Conservation (phyloP, 2,329 filamentous ascomycete species). For the Trichoderma guizhouense region DNA sequence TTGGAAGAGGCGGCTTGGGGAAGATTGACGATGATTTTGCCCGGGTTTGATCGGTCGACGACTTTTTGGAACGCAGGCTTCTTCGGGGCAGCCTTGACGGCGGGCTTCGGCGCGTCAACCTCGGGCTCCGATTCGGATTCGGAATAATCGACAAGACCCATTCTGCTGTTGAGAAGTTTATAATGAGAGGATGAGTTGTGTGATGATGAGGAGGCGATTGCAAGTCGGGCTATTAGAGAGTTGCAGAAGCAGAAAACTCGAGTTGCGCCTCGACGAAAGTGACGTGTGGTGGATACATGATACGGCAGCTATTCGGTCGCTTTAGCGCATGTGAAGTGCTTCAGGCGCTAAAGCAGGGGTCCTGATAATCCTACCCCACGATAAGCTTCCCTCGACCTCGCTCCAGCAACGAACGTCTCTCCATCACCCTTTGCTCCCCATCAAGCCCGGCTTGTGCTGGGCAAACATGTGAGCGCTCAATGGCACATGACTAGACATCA, state of each 20-base stretch:
- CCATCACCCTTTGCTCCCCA: not conserved
- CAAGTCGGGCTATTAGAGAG: not conserved
- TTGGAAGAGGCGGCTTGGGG: conserved; percentile 52
- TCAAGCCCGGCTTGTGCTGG: not conserved
- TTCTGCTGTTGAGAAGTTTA: conserved; percentile 34
- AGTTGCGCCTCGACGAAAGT: not conserved
- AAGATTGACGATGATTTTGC: conserved; percentile 80
- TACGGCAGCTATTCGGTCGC: not conserved
- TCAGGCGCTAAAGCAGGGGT: conserved; percentile 1
- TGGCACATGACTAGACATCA: conserved; percentile 20
- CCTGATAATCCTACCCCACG: conserved; percentile 14
- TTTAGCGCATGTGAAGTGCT: not conserved
- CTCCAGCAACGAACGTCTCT: not conserved
- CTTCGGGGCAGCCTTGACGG: conserved; percentile 42
- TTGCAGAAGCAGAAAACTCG: not conserved
- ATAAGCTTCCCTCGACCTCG: not conserved
- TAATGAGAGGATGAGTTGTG: not conserved
- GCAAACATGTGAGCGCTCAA: conserved; percentile 17
- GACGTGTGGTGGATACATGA: not conserved
- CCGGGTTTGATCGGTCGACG: conserved; percentile 74
- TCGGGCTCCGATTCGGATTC: conserved; percentile 77
- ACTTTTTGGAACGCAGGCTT: conserved; percentile 69
- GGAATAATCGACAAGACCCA: conserved; percentile 81
- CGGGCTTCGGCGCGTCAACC: conserved; percentile 30
- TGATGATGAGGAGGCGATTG: not conserved